These are phyloP conservation scores for Capronia americana DNA, from an alignment of 2,329 filamentous ascomycete genomes.

Conservation along the genomic window DNA sequence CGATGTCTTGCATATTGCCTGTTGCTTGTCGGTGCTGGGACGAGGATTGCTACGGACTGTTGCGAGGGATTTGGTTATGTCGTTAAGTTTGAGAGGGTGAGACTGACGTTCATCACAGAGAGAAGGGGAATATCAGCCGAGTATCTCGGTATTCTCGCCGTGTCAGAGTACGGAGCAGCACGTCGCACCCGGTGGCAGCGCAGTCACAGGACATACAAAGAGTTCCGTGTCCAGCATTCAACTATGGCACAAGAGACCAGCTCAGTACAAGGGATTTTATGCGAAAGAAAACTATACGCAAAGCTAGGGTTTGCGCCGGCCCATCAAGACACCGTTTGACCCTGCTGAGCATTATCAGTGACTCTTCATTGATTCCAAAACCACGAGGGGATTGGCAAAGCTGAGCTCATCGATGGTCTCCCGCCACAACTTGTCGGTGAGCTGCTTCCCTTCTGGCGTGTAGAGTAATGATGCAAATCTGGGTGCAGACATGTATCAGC, in stretches of 20 bases:
- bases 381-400: constrained; percentile 35
- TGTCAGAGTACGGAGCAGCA: no score
- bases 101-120: neutral
- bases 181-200: no score
- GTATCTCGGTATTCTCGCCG: constrained; percentile 13
- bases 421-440: constrained; percentile 49
- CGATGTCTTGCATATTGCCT: constrained; percentile 34
- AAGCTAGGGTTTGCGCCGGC: neutral
- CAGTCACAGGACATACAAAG: no score
- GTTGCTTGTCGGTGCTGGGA: neutral
- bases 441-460: constrained; percentile 43
- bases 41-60: neutral
- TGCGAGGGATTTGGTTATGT: neutral
- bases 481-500: constrained; percentile 33
- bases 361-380: constrained; percentile 21
- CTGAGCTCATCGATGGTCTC: constrained; percentile 38
- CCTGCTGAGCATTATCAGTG: neutral
- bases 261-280: no score
- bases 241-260: neutral
- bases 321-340: neutral
- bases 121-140: neutral
- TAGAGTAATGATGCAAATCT: constrained; percentile 44
- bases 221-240: no score
- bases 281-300: no score
- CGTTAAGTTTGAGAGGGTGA: neutral